Evolutionary conservation across 805 yeast species (phyloP).

Genomic region (Candida koratica): DNA sequence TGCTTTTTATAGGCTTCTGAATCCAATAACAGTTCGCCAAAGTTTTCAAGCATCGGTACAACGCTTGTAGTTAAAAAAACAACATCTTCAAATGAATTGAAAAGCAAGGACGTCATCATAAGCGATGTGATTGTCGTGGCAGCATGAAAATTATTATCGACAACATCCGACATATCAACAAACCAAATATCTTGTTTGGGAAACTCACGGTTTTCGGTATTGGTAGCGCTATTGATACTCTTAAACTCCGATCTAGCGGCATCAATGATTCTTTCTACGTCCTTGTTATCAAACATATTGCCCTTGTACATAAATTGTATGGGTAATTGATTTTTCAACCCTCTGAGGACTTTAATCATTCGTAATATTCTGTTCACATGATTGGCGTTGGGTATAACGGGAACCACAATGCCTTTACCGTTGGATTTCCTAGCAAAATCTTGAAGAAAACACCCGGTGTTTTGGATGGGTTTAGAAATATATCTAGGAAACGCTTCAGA

Average conservation of each 20-base stretch:
- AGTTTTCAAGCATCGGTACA: conserved; percentile 22
- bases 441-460: conserved; percentile 15
- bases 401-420: conserved; percentile 33
- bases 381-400: conserved; percentile 18
- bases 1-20: conserved; percentile 17
- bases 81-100: conserved; percentile 31
- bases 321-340: conserved; percentile 26
- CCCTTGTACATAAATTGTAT: conserved; percentile 23
- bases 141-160: conserved; percentile 12
- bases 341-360: conserved; percentile 24
- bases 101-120: conserved; percentile 23
- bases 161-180: conserved; percentile 21
- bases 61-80: conserved; percentile 26
- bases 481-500: conserved; percentile 3
- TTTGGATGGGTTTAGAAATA: neutral
- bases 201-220: conserved; percentile 10
- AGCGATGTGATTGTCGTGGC: conserved; percentile 17
- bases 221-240: conserved; percentile 14
- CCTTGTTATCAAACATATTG: conserved; percentile 10
- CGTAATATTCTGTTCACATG: conserved; percentile 18
- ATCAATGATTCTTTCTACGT: conserved; percentile 13
- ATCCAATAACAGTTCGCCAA: conserved; percentile 17
- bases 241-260: conserved; percentile 18
- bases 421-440: conserved; percentile 14
- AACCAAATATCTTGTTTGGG: conserved; percentile 28